A percentile compares a stretch with the other conserved stretches of the same genome.
phyloP scores from a whole-genome alignment of 1,284 basidiomycete species.

The Cryptococcus amylolentus region DNA sequence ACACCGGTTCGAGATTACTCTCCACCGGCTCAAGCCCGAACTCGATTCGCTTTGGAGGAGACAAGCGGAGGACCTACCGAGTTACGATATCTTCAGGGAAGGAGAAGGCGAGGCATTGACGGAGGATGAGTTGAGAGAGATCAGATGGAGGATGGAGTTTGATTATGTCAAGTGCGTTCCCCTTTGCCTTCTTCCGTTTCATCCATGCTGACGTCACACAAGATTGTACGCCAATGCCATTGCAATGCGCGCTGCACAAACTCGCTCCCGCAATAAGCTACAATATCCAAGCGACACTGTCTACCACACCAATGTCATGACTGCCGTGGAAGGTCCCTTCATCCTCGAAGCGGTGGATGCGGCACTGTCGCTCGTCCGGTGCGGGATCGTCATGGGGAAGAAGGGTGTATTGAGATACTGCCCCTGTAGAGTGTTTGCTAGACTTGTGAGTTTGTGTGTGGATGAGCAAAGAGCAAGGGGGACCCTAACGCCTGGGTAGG shows the following conservation, averaged over 20 bases:
- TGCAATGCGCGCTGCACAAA: conserved; percentile 18
- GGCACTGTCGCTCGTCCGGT: conserved; percentile 10
- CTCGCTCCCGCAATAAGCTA: background rate
- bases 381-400: conserved; percentile 10
- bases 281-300: conserved; percentile 6
- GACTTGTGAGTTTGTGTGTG: conserved; percentile 1
- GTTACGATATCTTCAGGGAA: conserved; percentile 5
- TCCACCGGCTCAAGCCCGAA: conserved; percentile 22
- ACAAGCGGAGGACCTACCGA: conserved; percentile 4
- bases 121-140: conserved; percentile 16
- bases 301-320: conserved; percentile 12
- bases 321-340: conserved; percentile 11
- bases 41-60: conserved; percentile 14
- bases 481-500: background rate
- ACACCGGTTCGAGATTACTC: conserved; percentile 16
- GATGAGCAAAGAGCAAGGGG: background rate
- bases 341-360: conserved; percentile 15
- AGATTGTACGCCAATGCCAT: conserved; percentile 23
- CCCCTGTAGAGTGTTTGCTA: conserved; percentile 6
- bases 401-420: conserved; percentile 10
- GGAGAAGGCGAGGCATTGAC: conserved; percentile 8
- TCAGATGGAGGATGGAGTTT: conserved; percentile 18
- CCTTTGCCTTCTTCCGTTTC: background rate
- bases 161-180: conserved; percentile 18
- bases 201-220: background rate